These are phyloP conservation scores for Cutaneotrichosporon spelunceum DNA, from an alignment of 1,284 basidiomycete genomes.

Conservation along the genomic window DNA sequence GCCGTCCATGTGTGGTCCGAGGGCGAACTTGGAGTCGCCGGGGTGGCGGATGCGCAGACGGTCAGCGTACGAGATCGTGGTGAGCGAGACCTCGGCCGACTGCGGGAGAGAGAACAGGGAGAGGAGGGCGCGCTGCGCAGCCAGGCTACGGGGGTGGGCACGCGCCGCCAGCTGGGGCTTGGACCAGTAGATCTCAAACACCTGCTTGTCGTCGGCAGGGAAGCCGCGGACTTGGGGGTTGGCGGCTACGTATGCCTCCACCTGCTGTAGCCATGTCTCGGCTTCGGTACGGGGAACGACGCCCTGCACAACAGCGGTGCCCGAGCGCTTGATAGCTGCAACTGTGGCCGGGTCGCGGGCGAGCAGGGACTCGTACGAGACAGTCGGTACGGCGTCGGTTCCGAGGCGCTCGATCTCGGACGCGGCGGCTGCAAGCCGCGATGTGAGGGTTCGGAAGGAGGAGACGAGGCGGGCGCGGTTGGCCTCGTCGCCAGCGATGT, in stretches of 20 bases:
- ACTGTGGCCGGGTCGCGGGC: constrained; percentile 54
- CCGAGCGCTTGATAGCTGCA: constrained; percentile 57
- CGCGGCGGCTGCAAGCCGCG: constrained; percentile 55
- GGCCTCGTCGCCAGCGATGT: constrained; percentile 48
- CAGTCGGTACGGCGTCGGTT: constrained; percentile 57
- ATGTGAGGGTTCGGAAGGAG: constrained; percentile 60
- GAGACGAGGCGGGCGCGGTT: constrained; percentile 56
- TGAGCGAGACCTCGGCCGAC: constrained; percentile 55
- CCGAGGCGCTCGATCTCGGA: constrained; percentile 56
- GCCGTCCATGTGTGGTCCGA: constrained; percentile 73
- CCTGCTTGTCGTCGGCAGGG: constrained; percentile 65
- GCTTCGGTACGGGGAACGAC: constrained; percentile 61
- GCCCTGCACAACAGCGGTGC: constrained; percentile 62
- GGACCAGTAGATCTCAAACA: constrained; percentile 68
- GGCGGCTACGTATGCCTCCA: constrained; percentile 58
- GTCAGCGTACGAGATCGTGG: constrained; percentile 70
- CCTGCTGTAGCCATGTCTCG: constrained; percentile 60
- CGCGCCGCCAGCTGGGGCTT: constrained; percentile 65
- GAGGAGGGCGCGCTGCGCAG: constrained; percentile 57
- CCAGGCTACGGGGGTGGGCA: constrained; percentile 68
- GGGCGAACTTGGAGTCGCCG: constrained; percentile 65
- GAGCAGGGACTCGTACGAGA: constrained; percentile 57
- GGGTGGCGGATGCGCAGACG: constrained; percentile 69
- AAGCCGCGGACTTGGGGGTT: constrained; percentile 60
- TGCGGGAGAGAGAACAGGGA: constrained; percentile 60